phyloP scores from a whole-genome alignment of 768 basidiomycete genomes.

The Psilocybe azurescens region DNA sequence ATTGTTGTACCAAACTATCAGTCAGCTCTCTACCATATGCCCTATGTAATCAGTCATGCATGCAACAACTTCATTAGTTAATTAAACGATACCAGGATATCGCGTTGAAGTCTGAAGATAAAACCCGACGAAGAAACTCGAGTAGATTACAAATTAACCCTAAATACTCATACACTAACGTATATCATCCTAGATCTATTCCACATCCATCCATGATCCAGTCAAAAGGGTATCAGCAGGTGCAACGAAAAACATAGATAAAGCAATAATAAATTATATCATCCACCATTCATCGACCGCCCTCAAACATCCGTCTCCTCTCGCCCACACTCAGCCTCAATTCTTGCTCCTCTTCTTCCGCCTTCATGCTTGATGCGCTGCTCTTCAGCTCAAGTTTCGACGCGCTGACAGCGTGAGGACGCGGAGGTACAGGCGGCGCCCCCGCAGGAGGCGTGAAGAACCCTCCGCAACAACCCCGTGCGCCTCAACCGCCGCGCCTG shows the following conservation, averaged over 20 bases:
- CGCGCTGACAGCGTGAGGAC: neutral
- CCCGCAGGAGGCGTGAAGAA: constrained; percentile 69
- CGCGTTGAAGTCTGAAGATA: neutral
- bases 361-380: neutral
- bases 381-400: neutral
- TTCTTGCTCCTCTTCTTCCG: constrained; percentile 20
- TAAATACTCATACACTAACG: neutral
- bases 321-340: constrained; percentile 24
- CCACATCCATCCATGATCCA: neutral
- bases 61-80: neutral
- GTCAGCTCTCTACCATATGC: neutral
- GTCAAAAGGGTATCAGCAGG: constrained; percentile 6
- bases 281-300: constrained; percentile 10
- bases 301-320: constrained; percentile 26
- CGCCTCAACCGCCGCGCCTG: constrained; percentile 79
- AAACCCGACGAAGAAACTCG: neutral
- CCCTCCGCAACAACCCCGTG: constrained; percentile 73
- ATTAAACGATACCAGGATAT: neutral
- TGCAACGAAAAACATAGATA: constrained; percentile 9
- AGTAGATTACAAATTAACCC: constrained; percentile 7
- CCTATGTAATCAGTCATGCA: neutral
- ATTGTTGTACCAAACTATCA: neutral
- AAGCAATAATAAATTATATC: constrained; percentile 7
- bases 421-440: constrained; percentile 38
- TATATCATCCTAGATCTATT: neutral